Conservation (phyloP, 345 rosid species). For the Lepidium aucheri region DNA sequence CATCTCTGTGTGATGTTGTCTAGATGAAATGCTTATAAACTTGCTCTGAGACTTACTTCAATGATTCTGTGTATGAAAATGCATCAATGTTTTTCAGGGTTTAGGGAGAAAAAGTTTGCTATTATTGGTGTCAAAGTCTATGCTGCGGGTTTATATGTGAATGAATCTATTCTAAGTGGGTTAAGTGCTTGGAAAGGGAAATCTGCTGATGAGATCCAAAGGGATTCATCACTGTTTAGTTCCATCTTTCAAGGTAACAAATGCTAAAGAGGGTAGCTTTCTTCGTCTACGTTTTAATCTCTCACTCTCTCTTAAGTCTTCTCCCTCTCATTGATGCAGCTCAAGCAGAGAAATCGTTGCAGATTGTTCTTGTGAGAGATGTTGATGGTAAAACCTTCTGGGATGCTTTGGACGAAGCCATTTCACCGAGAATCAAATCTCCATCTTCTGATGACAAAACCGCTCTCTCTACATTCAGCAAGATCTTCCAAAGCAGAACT, state of each 20-base stretch:
- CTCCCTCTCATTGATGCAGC: constrained; percentile 24
- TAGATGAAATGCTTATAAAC: not conserved
- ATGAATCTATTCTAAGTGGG: constrained; percentile 37
- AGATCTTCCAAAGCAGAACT: constrained; percentile 56
- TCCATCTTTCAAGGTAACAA: constrained; percentile 50
- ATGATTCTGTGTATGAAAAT: too few relatives aligned
- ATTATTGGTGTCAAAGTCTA: constrained; percentile 81
- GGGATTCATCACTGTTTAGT: constrained; percentile 41
- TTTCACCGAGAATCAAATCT: constrained; percentile 61
- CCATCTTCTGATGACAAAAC: constrained; percentile 45
- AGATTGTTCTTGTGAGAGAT: constrained; percentile 86
- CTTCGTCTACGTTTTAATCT: too few relatives aligned
- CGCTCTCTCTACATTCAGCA: constrained; percentile 55
- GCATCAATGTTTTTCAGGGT: too few relatives aligned
- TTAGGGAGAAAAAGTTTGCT: constrained; percentile 82
- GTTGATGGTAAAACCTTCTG: constrained; percentile 93
- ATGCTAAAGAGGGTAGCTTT: not conserved
- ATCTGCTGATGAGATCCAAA: constrained; percentile 43
- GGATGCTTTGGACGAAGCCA: constrained; percentile 77
- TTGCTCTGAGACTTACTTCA: too few relatives aligned
- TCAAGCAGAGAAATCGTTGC: constrained; percentile 58
- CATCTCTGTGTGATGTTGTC: not conserved
- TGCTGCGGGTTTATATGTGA: constrained; percentile 65
- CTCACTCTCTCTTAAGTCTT: not conserved
- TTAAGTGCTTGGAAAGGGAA: constrained; percentile 52